A percentile compares a stretch with the other conserved stretches of the same genome.
phyloP scores from a whole-genome alignment of 805 yeast genomes.

The Millerozyma miso region DNA sequence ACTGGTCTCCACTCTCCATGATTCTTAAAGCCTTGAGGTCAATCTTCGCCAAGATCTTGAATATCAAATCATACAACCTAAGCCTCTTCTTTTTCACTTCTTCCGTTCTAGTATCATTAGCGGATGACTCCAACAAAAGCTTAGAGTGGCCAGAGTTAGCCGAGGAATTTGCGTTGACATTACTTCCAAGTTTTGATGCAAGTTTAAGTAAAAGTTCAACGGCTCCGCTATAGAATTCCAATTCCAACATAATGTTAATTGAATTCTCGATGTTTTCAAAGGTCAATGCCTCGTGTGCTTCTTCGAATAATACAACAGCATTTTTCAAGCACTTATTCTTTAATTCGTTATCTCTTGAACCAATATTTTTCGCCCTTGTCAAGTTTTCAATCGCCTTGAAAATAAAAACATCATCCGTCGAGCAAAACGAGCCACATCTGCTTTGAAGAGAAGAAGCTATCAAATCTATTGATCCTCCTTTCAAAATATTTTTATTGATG shows the following conservation, averaged over 20 bases:
- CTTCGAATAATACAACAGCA: constrained; percentile 72
- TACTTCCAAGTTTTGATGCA: constrained; percentile 55
- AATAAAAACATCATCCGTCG: constrained; percentile 87
- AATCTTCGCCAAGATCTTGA: constrained; percentile 66
- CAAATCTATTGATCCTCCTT: constrained; percentile 90
- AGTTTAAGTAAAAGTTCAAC: constrained; percentile 76
- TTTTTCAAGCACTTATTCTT: constrained; percentile 62
- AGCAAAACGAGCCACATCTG: constrained; percentile 91
- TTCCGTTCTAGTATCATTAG: constrained; percentile 7
- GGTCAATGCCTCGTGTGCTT: constrained; percentile 72
- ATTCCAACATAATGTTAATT: constrained; percentile 67
- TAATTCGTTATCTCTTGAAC: constrained; percentile 64
- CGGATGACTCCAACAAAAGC: constrained; percentile 3
- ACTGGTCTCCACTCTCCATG: constrained; percentile 31
- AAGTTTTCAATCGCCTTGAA: constrained; percentile 92
- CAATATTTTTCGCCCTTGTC: constrained; percentile 77
- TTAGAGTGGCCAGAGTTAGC: constrained; percentile 1
- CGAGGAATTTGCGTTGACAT: constrained; percentile 5
- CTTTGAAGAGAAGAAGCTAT: constrained; percentile 86
- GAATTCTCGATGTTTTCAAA: constrained; percentile 81
- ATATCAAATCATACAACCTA: constrained; percentile 66
- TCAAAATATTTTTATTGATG: constrained; percentile 79
- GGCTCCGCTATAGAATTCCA: constrained; percentile 81
- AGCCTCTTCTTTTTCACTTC: constrained; percentile 22
- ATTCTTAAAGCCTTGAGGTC: constrained; percentile 58